Conservation (phyloP, 345 rosid genomes). For the Bruguiera sexangula region DNA sequence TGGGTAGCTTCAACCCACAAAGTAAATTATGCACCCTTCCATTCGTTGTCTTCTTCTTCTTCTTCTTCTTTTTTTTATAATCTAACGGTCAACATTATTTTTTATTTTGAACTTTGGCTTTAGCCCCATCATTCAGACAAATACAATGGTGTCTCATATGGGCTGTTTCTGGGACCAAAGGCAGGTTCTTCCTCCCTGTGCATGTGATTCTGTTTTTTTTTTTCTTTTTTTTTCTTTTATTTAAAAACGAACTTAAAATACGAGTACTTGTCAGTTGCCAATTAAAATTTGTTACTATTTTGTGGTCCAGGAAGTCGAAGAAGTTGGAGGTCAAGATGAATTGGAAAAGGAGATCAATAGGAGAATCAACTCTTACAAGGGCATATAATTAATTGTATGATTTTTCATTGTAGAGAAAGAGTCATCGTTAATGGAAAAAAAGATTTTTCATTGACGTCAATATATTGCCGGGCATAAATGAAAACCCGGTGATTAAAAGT, state of each 20-base stretch:
- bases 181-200: conserved; percentile 17
- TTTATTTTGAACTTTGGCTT: not conserved
- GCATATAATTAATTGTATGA: conserved; percentile 1
- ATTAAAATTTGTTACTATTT: not conserved
- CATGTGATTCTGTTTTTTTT: too few species aligned
- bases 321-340: conserved; percentile 48
- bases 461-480: too few species aligned
- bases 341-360: conserved; percentile 37
- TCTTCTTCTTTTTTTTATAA: not conserved
- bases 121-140: conserved; percentile 61
- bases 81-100: not conserved
- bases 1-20: conserved; percentile 62
- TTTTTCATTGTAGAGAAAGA: conserved; percentile 9
- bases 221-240: too few species aligned
- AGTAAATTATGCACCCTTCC: conserved; percentile 22
- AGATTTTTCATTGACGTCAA: not conserved
- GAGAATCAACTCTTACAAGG: conserved; percentile 11
- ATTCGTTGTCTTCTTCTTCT: not conserved
- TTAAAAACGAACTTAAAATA: too few species aligned
- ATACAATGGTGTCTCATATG: conserved; percentile 58
- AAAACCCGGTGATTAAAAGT: too few species aligned
- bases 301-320: conserved; percentile 47
- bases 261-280: not conserved
- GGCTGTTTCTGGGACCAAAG: conserved; percentile 61
- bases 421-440: not conserved